Conservation (phyloP, 192 early-diverging fungal species). For the Coemansia sp. region DNA sequence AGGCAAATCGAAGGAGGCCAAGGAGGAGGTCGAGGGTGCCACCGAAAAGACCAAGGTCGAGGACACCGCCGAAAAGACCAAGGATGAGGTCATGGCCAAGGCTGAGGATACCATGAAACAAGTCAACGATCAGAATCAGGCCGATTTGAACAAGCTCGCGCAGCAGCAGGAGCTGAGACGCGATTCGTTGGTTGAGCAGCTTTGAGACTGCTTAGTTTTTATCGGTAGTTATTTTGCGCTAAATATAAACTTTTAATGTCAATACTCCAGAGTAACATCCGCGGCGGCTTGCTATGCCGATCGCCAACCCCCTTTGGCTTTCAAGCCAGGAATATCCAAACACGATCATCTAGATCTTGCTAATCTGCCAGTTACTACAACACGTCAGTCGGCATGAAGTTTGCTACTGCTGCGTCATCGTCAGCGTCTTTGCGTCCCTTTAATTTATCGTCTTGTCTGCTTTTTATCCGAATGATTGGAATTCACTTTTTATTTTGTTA, state of each 20-base stretch:
- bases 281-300: no score
- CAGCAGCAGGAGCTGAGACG: slow-evolving; percentile 22
- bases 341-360: background rate
- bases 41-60: background rate
- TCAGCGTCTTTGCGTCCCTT: background rate
- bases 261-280: background rate
- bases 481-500: background rate
- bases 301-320: background rate
- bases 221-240: background rate
- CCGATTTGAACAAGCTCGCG: slow-evolving; percentile 14
- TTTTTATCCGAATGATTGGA: background rate
- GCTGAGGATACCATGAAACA: background rate
- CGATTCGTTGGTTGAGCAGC: slow-evolving; percentile 19
- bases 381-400: background rate
- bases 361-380: background rate
- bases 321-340: no score
- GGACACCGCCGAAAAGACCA: background rate
- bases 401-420: background rate
- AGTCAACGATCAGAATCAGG: background rate
- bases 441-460: background rate
- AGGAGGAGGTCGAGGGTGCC: background rate
- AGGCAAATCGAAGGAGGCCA: slow-evolving; percentile 4
- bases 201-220: background rate
- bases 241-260: background rate
- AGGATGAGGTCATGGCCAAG: slow-evolving; percentile 5